A percentile compares a stretch with the other conserved stretches of the same genome.
Conservation (phyloP, 2,329 filamentous ascomycete species). For the Pseudogymnoascus destructans region DNA sequence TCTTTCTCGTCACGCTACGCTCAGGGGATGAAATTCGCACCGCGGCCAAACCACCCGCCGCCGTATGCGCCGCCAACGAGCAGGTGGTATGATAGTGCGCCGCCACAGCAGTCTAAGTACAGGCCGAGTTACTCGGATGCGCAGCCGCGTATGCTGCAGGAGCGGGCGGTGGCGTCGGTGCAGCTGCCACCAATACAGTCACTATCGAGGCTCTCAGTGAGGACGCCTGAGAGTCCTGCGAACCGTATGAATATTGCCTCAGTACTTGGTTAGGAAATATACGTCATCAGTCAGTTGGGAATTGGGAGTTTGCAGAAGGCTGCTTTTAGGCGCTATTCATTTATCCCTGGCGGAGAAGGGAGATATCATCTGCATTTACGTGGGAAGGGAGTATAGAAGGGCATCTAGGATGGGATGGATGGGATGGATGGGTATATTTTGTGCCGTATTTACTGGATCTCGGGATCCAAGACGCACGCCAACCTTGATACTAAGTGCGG, state of each 20-base stretch:
- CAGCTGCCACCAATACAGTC: neutral
- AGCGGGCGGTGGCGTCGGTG: neutral
- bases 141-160: neutral
- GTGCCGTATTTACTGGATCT: neutral
- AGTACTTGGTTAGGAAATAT: neutral
- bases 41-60: neutral
- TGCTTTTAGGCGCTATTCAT: neutral
- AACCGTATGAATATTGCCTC: neutral
- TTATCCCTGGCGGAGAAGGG: neutral
- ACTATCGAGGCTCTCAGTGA: neutral
- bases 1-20: slow-evolving; percentile 15
- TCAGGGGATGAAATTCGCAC: neutral
- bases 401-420: neutral
- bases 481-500: neutral
- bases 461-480: neutral
- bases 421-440: neutral
- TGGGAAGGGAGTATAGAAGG: neutral
- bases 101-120: neutral
- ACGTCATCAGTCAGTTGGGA: neutral
- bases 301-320: neutral
- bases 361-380: neutral
- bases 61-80: neutral
- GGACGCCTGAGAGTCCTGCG: neutral
- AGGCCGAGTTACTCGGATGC: neutral
- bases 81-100: neutral